Conservation (phyloP, 805 yeast species). For the Pichia californica region DNA sequence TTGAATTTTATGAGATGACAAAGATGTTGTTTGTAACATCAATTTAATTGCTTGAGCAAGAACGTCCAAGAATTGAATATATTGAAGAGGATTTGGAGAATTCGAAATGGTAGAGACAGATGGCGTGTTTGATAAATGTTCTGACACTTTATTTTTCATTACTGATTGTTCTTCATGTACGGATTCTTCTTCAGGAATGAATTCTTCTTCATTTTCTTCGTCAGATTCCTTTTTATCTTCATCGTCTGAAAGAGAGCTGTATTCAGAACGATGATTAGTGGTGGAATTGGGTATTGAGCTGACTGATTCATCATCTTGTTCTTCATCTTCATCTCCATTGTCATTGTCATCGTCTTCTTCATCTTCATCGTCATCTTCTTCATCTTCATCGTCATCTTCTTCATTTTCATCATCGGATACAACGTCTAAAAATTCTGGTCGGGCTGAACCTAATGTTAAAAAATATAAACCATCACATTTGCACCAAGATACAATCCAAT, state of each 20-base stretch:
- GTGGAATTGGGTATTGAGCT: too few species aligned
- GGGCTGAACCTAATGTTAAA: constrained; percentile 15
- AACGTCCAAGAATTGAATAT: constrained; percentile 35
- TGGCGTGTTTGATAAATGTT: too few species aligned
- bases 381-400: constrained; percentile 19
- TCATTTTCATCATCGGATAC: constrained; percentile 29
- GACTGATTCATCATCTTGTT: neutral
- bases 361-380: constrained; percentile 12
- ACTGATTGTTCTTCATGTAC: too few species aligned
- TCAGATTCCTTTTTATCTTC: too few species aligned
- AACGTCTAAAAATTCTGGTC: constrained; percentile 19
- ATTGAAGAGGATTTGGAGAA: constrained; percentile 37
- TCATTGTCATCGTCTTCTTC: constrained; percentile 6
- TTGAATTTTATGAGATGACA: constrained; percentile 53
- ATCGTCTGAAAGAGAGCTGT: too few species aligned
- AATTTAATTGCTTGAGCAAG: constrained; percentile 34
- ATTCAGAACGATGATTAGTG: too few species aligned
- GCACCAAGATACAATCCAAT: constrained; percentile 28
- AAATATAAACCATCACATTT: constrained; percentile 17
- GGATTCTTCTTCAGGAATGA: neutral
- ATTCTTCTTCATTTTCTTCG: neutral
- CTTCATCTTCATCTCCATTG: constrained; percentile 1
- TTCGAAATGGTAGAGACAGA: constrained; percentile 9
- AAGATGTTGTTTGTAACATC: constrained; percentile 39
- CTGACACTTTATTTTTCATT: too few species aligned